Percentiles rank a stretch among this genome's conserved stretches.
phyloP scores from a whole-genome alignment of 208 protist genomes.

The Polymyxa betae region DNA sequence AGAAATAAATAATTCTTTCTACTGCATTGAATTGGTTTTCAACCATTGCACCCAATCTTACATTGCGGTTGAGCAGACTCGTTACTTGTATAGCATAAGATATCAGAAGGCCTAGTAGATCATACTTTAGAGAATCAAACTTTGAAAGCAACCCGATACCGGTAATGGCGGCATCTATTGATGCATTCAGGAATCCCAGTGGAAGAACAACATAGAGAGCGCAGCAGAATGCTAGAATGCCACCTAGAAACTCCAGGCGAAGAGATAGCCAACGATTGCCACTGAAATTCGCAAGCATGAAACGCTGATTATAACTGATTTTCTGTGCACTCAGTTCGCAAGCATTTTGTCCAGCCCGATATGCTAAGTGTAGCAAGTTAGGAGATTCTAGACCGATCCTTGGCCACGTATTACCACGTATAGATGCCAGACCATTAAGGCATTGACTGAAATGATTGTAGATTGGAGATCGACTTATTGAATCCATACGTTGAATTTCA shows the following conservation, averaged over 20 bases:
- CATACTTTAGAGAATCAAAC: neutral
- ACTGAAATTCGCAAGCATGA: slow-evolving; percentile 17
- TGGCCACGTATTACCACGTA: slow-evolving; percentile 69
- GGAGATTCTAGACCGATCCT: neutral
- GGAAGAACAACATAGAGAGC: slow-evolving; percentile 26
- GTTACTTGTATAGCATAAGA: slow-evolving; percentile 42
- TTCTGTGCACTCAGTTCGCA: neutral
- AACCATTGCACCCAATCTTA: neutral
- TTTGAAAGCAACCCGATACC: neutral
- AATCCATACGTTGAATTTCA: slow-evolving; percentile 78
- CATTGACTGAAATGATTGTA: slow-evolving; percentile 77
- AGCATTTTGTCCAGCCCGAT: neutral
- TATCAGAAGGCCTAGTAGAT: neutral
- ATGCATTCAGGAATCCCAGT: neutral
- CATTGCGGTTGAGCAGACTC: neutral
- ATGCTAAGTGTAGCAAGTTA: neutral
- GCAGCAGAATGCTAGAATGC: neutral
- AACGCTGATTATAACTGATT: slow-evolving; percentile 40
- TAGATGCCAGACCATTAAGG: slow-evolving; percentile 74
- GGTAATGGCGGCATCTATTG: neutral
- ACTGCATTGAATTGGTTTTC: slow-evolving; percentile 69
- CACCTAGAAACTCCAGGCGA: slow-evolving; percentile 45
- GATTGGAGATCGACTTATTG: slow-evolving; percentile 75
- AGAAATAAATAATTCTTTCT: slow-evolving; percentile 71
- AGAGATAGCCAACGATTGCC: slow-evolving; percentile 21